Conservation (phyloP, 2,329 filamentous ascomycete genomes). For the Thermoascus crustaceus region DNA sequence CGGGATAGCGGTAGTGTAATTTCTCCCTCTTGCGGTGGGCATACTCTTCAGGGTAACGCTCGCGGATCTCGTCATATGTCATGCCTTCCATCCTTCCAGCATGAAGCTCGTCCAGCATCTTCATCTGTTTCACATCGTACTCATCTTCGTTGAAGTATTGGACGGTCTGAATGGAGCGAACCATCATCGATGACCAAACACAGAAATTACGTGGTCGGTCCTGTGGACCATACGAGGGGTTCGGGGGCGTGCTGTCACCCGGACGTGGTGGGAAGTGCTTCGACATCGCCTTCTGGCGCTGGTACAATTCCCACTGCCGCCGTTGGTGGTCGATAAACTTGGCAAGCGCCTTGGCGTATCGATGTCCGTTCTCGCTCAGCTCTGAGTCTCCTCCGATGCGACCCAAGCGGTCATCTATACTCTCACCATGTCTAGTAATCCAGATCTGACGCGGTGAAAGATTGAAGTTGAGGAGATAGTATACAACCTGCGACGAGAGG, state of each 20-base stretch:
- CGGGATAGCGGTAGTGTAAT: slow-evolving; percentile 92
- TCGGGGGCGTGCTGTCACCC: slow-evolving; percentile 88
- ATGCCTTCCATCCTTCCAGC: slow-evolving; percentile 88
- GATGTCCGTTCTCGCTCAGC: slow-evolving; percentile 69
- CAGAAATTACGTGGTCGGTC: slow-evolving; percentile 79
- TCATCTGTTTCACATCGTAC: slow-evolving; percentile 94
- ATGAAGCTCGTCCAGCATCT: slow-evolving; percentile 95
- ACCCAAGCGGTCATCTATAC: slow-evolving; percentile 73
- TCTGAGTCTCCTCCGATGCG: slow-evolving; percentile 88
- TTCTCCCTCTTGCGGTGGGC: slow-evolving; percentile 73
- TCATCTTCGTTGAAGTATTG: slow-evolving; percentile 92
- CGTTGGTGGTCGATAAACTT: slow-evolving; percentile 77
- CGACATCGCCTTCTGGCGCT: slow-evolving; percentile 66
- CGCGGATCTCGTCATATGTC: slow-evolving; percentile 83
- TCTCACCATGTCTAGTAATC: slow-evolving; percentile 94
- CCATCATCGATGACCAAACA: slow-evolving; percentile 97
- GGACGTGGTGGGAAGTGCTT: slow-evolving; percentile 82
- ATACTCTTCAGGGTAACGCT: slow-evolving; percentile 74
- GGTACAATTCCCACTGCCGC: slow-evolving; percentile 71
- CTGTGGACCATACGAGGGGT: slow-evolving; percentile 60
- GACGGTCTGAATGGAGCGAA: slow-evolving; percentile 78
- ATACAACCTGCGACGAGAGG: slow-evolving; percentile 82
- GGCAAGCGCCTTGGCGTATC: slow-evolving; percentile 71
- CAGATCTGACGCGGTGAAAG: slow-evolving; percentile 91
- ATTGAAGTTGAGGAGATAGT: slow-evolving; percentile 95